These are phyloP conservation scores for Hypoxylon sp. DNA, from an alignment of 2,329 filamentous ascomycete species.

Conservation along the genomic window DNA sequence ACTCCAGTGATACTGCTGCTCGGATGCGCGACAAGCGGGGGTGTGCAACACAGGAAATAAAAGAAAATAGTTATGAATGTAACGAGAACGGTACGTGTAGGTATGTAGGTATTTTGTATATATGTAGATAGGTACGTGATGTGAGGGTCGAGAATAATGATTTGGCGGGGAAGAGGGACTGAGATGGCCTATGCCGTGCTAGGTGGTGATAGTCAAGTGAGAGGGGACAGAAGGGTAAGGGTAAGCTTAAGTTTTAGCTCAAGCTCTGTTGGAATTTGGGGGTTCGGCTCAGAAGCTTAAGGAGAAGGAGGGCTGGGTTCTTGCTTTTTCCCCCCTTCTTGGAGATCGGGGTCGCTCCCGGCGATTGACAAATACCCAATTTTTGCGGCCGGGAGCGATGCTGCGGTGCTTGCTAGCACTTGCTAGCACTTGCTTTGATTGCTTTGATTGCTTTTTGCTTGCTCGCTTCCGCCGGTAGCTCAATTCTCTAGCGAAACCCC, in stretches of 20 bases:
- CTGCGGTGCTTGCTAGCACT: constrained; percentile 38
- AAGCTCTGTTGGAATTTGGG: constrained; percentile 25
- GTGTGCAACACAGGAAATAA: background rate
- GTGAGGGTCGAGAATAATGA: background rate
- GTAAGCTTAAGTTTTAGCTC: constrained; percentile 7
- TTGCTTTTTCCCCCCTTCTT: constrained; percentile 35
- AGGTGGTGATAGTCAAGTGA: background rate
- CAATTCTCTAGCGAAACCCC: constrained; percentile 53
- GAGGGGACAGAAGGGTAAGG: constrained; percentile 6
- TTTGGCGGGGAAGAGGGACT: background rate
- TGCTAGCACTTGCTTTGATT: constrained; percentile 37
- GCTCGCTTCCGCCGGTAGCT: constrained; percentile 55
- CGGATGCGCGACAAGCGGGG: constrained; percentile 27
- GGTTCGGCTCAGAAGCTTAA: constrained; percentile 14
- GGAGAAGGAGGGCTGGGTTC: too few relatives aligned
- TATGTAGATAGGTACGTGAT: background rate
- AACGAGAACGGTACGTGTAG: background rate
- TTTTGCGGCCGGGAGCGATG: constrained; percentile 10
- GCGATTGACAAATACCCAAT: constrained; percentile 27
- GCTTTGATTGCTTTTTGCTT: constrained; percentile 39
- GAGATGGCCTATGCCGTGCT: background rate
- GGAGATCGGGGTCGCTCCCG: constrained; percentile 15
- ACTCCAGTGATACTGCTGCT: constrained; percentile 13
- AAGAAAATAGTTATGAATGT: too few relatives aligned
- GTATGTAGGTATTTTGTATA: background rate